Evolutionary conservation across 495 filamentous ascomycete species (phyloP).

Genomic region (Neurospora sp.): DNA sequence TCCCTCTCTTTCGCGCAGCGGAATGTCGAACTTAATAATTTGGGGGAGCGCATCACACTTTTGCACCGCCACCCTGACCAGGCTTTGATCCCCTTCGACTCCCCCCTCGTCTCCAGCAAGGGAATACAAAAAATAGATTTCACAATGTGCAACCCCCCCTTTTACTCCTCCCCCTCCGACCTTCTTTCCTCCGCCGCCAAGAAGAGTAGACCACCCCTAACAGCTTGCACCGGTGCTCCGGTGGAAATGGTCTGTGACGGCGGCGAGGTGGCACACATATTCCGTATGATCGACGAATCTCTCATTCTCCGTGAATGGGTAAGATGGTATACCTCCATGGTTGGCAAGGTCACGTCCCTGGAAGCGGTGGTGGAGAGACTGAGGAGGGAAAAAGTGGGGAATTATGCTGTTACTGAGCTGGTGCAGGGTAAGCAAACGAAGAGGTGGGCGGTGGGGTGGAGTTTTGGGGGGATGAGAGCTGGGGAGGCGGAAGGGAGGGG

Average conservation of each 20-base stretch:
- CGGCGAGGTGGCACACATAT: constrained; percentile 75
- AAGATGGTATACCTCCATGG: constrained; percentile 86
- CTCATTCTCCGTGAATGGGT: constrained; percentile 47
- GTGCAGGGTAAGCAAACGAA: constrained; percentile 75
- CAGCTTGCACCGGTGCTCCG: constrained; percentile 71
- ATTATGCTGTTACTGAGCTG: constrained; percentile 78
- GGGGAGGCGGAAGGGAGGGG: constrained; percentile 5
- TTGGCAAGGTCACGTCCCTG: constrained; percentile 73
- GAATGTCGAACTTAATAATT: constrained; percentile 54
- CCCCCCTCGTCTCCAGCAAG: no score
- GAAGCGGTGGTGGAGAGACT: constrained; percentile 52
- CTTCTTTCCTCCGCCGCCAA: constrained; percentile 48
- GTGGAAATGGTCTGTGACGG: constrained; percentile 82
- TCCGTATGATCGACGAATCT: constrained; percentile 66
- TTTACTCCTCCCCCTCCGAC: constrained; percentile 67
- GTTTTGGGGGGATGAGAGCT: constrained; percentile 54
- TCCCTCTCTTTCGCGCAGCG: constrained; percentile 53
- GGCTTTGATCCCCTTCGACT: constrained; percentile 53
- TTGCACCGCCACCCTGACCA: constrained; percentile 41
- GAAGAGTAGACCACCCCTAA: no score
- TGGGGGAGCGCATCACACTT: constrained; percentile 57
- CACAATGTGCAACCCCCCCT: constrained; percentile 90
- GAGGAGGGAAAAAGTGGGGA: constrained; percentile 48
- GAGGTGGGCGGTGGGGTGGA: constrained; percentile 86
- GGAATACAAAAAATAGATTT: constrained; percentile 53